phyloP scores from a whole-genome alignment of 495 filamentous ascomycete genomes.

The Penicillium roqueforti region DNA sequence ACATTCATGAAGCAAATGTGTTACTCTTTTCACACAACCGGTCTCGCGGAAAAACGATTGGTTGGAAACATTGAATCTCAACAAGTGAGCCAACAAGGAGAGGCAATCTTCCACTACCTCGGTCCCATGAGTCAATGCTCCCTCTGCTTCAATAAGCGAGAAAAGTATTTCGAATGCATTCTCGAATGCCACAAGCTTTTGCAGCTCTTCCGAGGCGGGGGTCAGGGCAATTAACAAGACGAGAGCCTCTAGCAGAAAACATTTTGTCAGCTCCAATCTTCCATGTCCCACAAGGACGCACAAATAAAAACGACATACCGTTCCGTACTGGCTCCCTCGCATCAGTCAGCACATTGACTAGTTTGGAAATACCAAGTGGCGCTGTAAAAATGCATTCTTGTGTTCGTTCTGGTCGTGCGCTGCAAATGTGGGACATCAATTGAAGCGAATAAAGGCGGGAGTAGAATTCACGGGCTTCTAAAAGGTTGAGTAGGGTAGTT shows the following conservation, averaged over 20 bases:
- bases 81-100: constrained; percentile 84
- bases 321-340: constrained; percentile 84
- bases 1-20: constrained; percentile 62
- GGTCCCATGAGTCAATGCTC: constrained; percentile 78
- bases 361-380: constrained; percentile 78
- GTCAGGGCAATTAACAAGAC: constrained; percentile 66
- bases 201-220: constrained; percentile 70
- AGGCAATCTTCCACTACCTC: constrained; percentile 90
- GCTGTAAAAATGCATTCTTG: constrained; percentile 91
- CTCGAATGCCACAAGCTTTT: constrained; percentile 92
- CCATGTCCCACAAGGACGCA: background rate
- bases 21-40: constrained; percentile 71
- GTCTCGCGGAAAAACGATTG: constrained; percentile 93
- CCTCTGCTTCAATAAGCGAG: constrained; percentile 73
- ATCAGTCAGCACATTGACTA: constrained; percentile 82
- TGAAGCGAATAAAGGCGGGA: constrained; percentile 89
- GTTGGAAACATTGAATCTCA: constrained; percentile 86
- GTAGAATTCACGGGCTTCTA: constrained; percentile 87
- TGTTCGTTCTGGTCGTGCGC: constrained; percentile 87
- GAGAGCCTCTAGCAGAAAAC: constrained; percentile 51
- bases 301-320: constrained; percentile 46
- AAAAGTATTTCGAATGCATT: constrained; percentile 89
- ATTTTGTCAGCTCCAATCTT: constrained; percentile 11
- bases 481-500: constrained; percentile 79
- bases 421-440: constrained; percentile 78